These are phyloP conservation scores for Fennellomyces sp. DNA, from an alignment of 371 early-diverging fungal genomes.

Conservation along the genomic window DNA sequence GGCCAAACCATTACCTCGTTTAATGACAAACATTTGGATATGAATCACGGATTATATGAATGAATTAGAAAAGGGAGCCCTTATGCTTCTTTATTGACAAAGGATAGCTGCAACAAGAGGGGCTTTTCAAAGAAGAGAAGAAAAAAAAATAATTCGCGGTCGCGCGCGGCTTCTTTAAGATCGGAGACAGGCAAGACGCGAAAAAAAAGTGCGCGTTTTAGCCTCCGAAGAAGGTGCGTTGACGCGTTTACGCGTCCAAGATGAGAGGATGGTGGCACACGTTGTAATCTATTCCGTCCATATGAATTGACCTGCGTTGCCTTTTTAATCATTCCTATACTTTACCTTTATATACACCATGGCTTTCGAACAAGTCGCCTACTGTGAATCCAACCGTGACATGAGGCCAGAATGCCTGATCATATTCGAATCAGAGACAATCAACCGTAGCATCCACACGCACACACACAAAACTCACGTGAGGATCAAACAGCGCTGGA, in stretches of 20 bases:
- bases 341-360: slow-evolving; percentile 82
- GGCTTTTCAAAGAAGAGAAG: not conserved
- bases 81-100: not conserved
- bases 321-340: too few relatives aligned
- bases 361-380: slow-evolving; percentile 67
- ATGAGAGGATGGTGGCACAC: not conserved
- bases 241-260: too few relatives aligned
- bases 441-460: not conserved
- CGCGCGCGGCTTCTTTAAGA: slow-evolving; percentile 4
- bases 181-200: not conserved
- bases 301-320: too few relatives aligned
- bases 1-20: slow-evolving; percentile 58
- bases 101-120: not conserved
- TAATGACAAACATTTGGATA: slow-evolving; percentile 72
- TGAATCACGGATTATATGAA: too few relatives aligned
- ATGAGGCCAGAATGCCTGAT: slow-evolving; percentile 70
- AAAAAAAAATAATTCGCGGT: slow-evolving; percentile 3
- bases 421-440: not conserved
- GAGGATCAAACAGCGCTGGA: slow-evolving; percentile 58
- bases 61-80: not conserved
- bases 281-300: too few relatives aligned
- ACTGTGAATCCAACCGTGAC: slow-evolving; percentile 71
- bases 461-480: slow-evolving; percentile 19
- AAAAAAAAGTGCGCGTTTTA: not conserved
- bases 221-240: not conserved